Base-by-base conservation (phyloP, 2,329 filamentous ascomycete species). In the Colletotrichum spinosum region DNA sequence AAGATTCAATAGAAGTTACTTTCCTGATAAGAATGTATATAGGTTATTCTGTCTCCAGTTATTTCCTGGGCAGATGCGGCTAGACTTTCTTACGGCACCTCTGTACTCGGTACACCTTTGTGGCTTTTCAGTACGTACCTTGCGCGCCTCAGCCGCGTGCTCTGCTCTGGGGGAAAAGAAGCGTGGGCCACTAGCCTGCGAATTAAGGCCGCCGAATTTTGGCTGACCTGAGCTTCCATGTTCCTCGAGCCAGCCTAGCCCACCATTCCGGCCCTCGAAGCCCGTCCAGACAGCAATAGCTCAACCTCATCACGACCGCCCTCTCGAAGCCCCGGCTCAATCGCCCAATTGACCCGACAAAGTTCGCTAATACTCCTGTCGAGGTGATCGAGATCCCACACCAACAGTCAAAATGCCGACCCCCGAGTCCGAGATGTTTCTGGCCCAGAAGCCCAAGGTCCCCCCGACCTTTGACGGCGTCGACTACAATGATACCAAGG, bases 391-490 rank as follows among this genome's bases (percentile, higher is more conserved):
- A 17, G 44, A 33, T 38, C 9, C 34, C 52, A 25, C 42, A 33
- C 51, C 41, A 60, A 67, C 57, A 60, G 60, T 38, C 72, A 80
- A 74, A 71, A 95, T 95, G 90, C 92, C 92, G 72, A 95, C 91
- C 33, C 91, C 92, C 78, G 92, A 96, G 79, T 95, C 92, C 75
- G 89, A 86, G 73, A 85, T 88, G 75, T 96, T 95, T 84, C 88
- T 93, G 80, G 91, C 90, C 71, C 91, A 92, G 81, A 96, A 96
- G 85, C 92, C 93, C 67, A 89, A 86, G 69, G 93, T 96, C 62
- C 85, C 92, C 68, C 90, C 92, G 41, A 94, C 91, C 65, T 96
- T 96, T 78, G 92, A 94, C 74, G 92, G 92, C 71, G 92, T 96
- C 76, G 90, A 95, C 83, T 96, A 91, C 82, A 90, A 94, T 70